Evolutionary conservation across 208 protist species (phyloP), one percentile per base, ranked within the genome.

Genomic region (Strigomonas culicis): DNA sequence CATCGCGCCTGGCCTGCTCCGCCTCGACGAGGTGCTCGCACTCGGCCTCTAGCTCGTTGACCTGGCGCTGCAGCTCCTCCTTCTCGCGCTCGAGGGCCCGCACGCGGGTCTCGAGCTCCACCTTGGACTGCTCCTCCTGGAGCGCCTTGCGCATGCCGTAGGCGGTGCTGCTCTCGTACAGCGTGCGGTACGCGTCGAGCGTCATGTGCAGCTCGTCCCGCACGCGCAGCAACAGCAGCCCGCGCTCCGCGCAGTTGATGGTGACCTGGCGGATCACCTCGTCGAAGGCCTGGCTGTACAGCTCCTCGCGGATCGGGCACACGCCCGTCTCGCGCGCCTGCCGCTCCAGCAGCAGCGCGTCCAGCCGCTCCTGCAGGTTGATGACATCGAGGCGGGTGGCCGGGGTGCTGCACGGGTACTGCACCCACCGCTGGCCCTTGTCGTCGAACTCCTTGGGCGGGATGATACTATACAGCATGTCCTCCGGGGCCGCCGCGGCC

Each of bases 71-170:
- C 19, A 99, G 70, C 0, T 97, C 92, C 22, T 95, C 87, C 66
- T 98, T 98, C 63, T 99, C 94, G 0, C 82, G 72, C 70, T 99
- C 94, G 2, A 99, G 68, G 11, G 82, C 75, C n/a, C 83, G 84
- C 24, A 99, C 92, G 15, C 87, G 94, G 10, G 86, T 77, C 80
- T 98, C 90, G 72, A 99, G 86, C 68, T 99, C 97, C 4, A 95
- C 86, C 72, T 98, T 98, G 30, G 84, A 88, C 77, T 99, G 94
- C 77, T 99, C 98, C 0, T 96, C 92, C 67, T 99, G 96, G 0
- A 99, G 84, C 21, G 98, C 97, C 76, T 99, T 99, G 66, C 98
- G 89, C 96, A 94, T 99, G 79, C 66, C 98, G 92, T 91, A 99
- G 95, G 66, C 97, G 76, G 82, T 80, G 59, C 79, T 88, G 72